Evolutionary conservation across 2,329 filamentous ascomycete species (phyloP).

Genomic region (Fusarium poae): DNA sequence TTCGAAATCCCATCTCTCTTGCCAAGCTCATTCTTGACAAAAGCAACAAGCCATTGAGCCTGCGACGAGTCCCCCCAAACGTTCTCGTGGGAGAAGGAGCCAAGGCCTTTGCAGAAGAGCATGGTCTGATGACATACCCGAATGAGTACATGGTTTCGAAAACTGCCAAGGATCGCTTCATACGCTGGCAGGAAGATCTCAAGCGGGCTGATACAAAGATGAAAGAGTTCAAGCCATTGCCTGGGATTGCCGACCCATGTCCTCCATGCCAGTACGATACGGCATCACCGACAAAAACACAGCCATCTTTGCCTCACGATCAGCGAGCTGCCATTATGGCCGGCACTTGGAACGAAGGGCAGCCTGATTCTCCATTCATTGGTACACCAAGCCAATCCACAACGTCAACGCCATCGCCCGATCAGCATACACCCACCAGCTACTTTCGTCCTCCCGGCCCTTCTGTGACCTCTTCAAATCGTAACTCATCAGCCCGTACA

Average conservation of each 20-base stretch:
- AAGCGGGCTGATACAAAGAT: slow-evolving; percentile 67
- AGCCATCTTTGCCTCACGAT: slow-evolving; percentile 54
- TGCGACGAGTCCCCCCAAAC: slow-evolving; percentile 92
- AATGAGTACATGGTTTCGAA: slow-evolving; percentile 84
- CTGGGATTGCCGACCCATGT: slow-evolving; percentile 34
- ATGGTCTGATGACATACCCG: slow-evolving; percentile 79
- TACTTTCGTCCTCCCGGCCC: slow-evolving; percentile 39
- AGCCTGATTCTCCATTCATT: slow-evolving; percentile 68
- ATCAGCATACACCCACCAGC: slow-evolving; percentile 29
- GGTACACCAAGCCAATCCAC: slow-evolving; percentile 47
- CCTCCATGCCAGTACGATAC: slow-evolving; percentile 54
- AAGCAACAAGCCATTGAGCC: slow-evolving; percentile 80
- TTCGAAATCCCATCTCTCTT: slow-evolving; percentile 92
- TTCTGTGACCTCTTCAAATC: slow-evolving; percentile 22
- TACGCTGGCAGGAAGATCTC: slow-evolving; percentile 83
- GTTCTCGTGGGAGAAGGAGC: slow-evolving; percentile 89
- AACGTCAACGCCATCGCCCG: slow-evolving; percentile 29
- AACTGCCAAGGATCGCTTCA: slow-evolving; percentile 81
- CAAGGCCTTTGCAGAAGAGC: slow-evolving; percentile 83
- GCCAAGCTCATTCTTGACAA: slow-evolving; percentile 86
- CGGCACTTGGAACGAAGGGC: slow-evolving; percentile 73
- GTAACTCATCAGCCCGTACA: slow-evolving; percentile 19
- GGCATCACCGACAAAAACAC: slow-evolving; percentile 46
- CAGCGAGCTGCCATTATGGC: slow-evolving; percentile 68
- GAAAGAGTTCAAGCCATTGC: slow-evolving; percentile 45